These are phyloP conservation scores for Fraxinus anomala DNA, from an alignment of 257 asterid genomes.

Conservation along the genomic window DNA sequence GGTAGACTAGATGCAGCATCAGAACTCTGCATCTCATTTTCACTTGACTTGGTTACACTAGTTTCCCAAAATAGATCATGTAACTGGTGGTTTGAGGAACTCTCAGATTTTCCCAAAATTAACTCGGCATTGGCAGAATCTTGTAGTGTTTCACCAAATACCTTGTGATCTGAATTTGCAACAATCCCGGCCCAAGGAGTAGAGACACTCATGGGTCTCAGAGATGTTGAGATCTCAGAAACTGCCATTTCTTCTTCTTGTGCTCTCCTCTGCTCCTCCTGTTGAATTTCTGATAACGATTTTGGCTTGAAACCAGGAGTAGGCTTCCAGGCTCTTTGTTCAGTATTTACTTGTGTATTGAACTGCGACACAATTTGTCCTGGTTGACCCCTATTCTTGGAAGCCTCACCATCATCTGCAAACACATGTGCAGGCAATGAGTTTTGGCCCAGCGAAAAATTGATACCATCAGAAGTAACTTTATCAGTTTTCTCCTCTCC, in stretches of 20 bases:
- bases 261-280: conserved; percentile 92
- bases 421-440: conserved; percentile 18
- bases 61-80: conserved; percentile 69
- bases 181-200: conserved; percentile 69
- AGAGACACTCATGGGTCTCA: conserved; percentile 49
- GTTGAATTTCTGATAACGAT: conserved; percentile 86
- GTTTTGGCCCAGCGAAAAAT: conserved; percentile 32
- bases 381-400: conserved; percentile 37
- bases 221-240: conserved; percentile 56
- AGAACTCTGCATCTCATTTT: conserved; percentile 44
- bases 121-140: conserved; percentile 39
- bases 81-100: conserved; percentile 42
- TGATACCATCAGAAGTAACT: conserved; percentile 34
- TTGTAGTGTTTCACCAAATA: conserved; percentile 40
- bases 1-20: conserved; percentile 35
- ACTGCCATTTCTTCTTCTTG: conserved; percentile 50
- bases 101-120: conserved; percentile 45
- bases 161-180: conserved; percentile 56
- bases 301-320: conserved; percentile 97
- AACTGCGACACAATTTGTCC: conserved; percentile 44
- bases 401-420: conserved; percentile 31
- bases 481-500: conserved; percentile 36
- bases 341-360: conserved; percentile 40
- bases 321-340: conserved; percentile 89
- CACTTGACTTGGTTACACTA: conserved; percentile 41